These are phyloP conservation scores for Solanum virginianum DNA, from an alignment of 257 asterid genomes.

Conservation along the genomic window DNA sequence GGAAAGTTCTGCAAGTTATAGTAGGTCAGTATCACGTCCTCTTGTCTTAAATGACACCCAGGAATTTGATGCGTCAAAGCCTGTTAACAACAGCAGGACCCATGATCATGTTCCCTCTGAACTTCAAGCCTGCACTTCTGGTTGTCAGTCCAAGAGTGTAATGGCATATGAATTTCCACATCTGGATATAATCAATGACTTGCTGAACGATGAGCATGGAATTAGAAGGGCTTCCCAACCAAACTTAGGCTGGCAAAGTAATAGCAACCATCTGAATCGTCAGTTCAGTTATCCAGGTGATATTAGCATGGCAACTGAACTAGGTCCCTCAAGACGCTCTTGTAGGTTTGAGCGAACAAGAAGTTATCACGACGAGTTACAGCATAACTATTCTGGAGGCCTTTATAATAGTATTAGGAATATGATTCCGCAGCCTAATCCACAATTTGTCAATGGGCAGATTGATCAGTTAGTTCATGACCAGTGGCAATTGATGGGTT, in stretches of 20 bases:
- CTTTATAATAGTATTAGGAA: conserved; percentile 33
- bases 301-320: neutral
- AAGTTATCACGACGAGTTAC: conserved; percentile 20
- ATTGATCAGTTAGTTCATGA: conserved; percentile 35
- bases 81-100: conserved; percentile 26
- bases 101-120: conserved; percentile 36
- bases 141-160: neutral
- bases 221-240: neutral
- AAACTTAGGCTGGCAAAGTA: neutral
- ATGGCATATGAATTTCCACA: neutral
- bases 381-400: conserved; percentile 29
- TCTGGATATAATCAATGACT: neutral
- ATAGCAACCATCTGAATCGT: neutral
- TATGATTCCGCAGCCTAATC: conserved; percentile 35
- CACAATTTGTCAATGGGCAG: conserved; percentile 39
- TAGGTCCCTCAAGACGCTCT: neutral
- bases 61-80: conserved; percentile 24
- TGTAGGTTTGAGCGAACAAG: neutral
- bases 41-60: conserved; percentile 23
- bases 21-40: conserved; percentile 12
- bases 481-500: conserved; percentile 61
- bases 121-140: neutral
- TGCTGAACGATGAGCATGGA: neutral
- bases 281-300: neutral
- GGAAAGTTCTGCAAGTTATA: conserved; percentile 34